These are phyloP conservation scores for Mycena citricolor DNA, from an alignment of 1,284 basidiomycete species.

Conservation along the genomic window DNA sequence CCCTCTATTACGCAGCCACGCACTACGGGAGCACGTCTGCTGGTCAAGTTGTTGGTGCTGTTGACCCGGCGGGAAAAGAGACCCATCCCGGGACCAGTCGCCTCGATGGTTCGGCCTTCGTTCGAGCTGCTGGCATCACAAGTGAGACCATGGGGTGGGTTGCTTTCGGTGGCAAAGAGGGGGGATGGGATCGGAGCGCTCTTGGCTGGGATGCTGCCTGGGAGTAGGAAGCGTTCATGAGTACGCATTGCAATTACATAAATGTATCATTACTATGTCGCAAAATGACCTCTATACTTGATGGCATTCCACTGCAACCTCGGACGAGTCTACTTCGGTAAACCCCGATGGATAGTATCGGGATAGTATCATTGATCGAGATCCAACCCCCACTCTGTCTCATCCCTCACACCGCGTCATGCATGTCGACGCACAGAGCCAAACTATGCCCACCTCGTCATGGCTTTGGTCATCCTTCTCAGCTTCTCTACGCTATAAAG, in stretches of 20 bases:
- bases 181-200: conserved; percentile 61
- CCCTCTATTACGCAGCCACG: conserved; percentile 54
- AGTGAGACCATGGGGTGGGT: conserved; percentile 66
- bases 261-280: no score
- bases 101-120: conserved; percentile 65
- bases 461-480: no score
- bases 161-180: conserved; percentile 48
- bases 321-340: no score
- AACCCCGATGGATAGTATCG: no score
- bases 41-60: conserved; percentile 46
- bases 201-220: conserved; percentile 73
- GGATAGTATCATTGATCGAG: no score
- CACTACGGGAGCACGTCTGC: conserved; percentile 46
- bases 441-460: not conserved
- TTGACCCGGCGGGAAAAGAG: conserved; percentile 34
- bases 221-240: no score
- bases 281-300: no score
- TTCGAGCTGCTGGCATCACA: conserved; percentile 60
- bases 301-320: no score
- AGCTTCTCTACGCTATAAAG: no score
- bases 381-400: no score
- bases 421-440: not conserved
- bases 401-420: no score
- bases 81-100: conserved; percentile 43
- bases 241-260: no score